Evolutionary conservation across 2,329 filamentous ascomycete species (phyloP).

Genomic region (Stachybotrys echinatus): DNA sequence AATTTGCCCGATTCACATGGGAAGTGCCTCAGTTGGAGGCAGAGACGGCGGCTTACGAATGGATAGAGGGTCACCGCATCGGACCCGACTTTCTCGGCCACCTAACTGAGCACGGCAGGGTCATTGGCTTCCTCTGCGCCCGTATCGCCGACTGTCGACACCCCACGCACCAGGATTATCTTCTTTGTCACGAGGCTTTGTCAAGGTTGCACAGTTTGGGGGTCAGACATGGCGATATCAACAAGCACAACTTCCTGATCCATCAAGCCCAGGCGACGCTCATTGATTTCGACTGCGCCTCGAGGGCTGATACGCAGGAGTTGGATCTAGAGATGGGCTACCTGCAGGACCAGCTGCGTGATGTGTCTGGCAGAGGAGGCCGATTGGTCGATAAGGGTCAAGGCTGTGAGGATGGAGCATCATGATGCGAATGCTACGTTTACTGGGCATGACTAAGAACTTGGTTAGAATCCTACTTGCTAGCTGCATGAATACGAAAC

Average conservation of each 20-base stretch:
- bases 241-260: slow-evolving; percentile 23
- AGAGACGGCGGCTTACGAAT: slow-evolving; percentile 23
- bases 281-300: neutral
- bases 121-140: slow-evolving; percentile 20
- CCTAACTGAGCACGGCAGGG: slow-evolving; percentile 12
- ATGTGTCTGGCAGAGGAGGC: neutral
- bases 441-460: no score
- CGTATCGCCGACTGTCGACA: slow-evolving; percentile 13
- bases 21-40: slow-evolving; percentile 22
- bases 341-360: neutral
- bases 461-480: no score
- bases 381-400: neutral
- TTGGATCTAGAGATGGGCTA: neutral
- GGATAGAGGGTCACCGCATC: slow-evolving; percentile 19
- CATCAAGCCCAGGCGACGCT: slow-evolving; percentile 1
- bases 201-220: slow-evolving; percentile 16
- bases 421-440: no score
- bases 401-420: no score
- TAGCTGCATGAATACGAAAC: no score
- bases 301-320: neutral
- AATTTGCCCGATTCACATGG: slow-evolving; percentile 22
- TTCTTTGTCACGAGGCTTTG: slow-evolving; percentile 16
- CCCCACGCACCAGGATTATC: slow-evolving; percentile 10
- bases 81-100: slow-evolving; percentile 24
- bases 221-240: slow-evolving; percentile 21